Base-by-base conservation (phyloP, 306 rosid species). In the Carpinus viminea region DNA sequence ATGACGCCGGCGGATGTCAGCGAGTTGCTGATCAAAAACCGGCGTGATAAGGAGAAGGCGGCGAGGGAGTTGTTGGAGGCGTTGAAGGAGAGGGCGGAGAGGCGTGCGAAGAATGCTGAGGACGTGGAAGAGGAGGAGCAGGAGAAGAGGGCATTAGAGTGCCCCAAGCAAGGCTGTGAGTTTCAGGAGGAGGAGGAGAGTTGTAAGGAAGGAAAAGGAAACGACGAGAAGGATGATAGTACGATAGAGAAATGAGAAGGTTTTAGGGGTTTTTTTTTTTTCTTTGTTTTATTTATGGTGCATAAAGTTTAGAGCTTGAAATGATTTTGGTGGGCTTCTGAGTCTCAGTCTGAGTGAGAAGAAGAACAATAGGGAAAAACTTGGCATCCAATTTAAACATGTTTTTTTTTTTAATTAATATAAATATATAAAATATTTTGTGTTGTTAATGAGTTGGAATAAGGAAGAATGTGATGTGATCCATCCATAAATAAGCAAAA, bases 1-100 rank as follows among this genome's bases (percentile, higher is more conserved):
- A 95, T 93, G 92, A 95, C 98, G 0, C 99, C 99, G 0, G 99
- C 99, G 0, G 99, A 95, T 70, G 91, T 93, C 4, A 95, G 99
- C 66, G 99, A 93, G 87, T 88, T 90, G 68, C 62, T 95, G 89
- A 93, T 95, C 36, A 95, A 93, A 93, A 93, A 90, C 75, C 28
- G 98, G 16, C 76, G 98, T 0, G 75, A 79, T 62, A 88, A 82
- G 78, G 87, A 83, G 45, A 86, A 78, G 43, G 97, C 97, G 0
- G 85, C 81, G 65, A 76, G 34, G 47, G 96, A 90, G 7, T 80
- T 95, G 81, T 38, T 93, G 79, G 96, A 93, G 75, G 78, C 71
- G 0, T 48, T 95, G 86, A 93, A 90, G 87, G 26, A 34, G 1
- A 83, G 68, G 8, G 97, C 93, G 7, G 89, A 86, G 78, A 84